Percentiles rank a stretch among this genome's conserved stretches.
These are phyloP conservation scores for Salix arbutifolia DNA, from an alignment of 345 rosid species.

Conservation along the genomic window DNA sequence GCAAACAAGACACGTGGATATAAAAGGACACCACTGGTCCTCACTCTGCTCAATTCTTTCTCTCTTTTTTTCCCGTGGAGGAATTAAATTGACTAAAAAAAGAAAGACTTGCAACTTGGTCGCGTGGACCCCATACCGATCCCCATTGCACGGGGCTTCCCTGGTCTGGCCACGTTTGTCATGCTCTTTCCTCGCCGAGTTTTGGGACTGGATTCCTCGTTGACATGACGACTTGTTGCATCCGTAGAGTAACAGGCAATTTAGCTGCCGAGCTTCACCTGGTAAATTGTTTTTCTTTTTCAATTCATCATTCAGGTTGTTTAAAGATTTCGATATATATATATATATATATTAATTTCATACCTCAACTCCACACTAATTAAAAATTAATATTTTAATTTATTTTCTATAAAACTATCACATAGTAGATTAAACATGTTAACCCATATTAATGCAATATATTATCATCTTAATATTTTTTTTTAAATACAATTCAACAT, in stretches of 20 bases:
- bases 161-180: slow-evolving; percentile 18
- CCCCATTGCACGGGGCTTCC: neutral
- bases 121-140: neutral
- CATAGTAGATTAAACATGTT: too few species aligned
- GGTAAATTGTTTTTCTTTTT: neutral
- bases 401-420: too few species aligned
- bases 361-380: rapidly evolving
- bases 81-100: neutral
- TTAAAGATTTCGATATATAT: too few species aligned
- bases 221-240: neutral
- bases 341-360: too few species aligned
- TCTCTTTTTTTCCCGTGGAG: too few species aligned
- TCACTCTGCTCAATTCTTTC: neutral
- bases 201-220: neutral
- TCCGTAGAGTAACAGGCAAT: too few species aligned
- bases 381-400: too few species aligned
- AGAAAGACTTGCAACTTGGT: slow-evolving; percentile 1
- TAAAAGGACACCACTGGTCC: neutral
- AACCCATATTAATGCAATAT: too few species aligned
- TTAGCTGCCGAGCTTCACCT: neutral
- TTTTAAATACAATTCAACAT: too few species aligned
- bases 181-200: slow-evolving; percentile 8
- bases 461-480: too few species aligned
- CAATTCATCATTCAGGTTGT: too few species aligned
- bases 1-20: slow-evolving; percentile 5